Evolutionary conservation across 2,329 filamentous ascomycete genomes (phyloP).

Genomic region (Colletotrichum sp.): DNA sequence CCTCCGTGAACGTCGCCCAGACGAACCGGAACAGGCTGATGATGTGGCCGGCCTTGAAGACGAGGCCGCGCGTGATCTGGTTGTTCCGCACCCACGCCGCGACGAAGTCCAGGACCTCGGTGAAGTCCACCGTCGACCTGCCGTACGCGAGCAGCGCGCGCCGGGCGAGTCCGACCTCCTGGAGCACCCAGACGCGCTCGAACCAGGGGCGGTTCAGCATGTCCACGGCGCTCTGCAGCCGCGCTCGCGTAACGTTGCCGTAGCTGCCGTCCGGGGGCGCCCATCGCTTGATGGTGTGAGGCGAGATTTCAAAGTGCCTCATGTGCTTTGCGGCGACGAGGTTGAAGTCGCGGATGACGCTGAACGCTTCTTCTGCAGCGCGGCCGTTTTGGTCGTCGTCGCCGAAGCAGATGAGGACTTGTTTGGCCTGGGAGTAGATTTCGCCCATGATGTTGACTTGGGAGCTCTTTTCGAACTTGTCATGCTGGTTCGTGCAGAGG

Average conservation of each 20-base stretch:
- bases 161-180: not conserved
- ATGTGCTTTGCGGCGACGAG: not conserved
- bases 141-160: not conserved
- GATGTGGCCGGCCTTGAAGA: not conserved
- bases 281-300: not conserved
- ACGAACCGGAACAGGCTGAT: not conserved
- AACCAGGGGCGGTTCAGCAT: not conserved
- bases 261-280: not conserved
- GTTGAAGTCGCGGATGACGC: not conserved
- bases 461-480: not conserved
- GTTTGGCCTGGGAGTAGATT: not conserved
- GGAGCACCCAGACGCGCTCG: conserved; percentile 8
- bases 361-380: not conserved
- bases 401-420: not conserved
- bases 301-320: not conserved
- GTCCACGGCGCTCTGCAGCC: not conserved
- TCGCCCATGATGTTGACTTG: not conserved
- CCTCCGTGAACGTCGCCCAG: not conserved
- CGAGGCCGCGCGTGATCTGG: not conserved
- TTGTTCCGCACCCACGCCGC: not conserved
- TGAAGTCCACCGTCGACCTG: not conserved
- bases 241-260: not conserved
- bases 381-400: not conserved
- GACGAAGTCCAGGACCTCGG: not conserved
- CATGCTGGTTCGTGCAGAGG: not conserved